Evolutionary conservation across 2,329 filamentous ascomycete genomes (phyloP).

Genomic region (Cladophialophora immunda): DNA sequence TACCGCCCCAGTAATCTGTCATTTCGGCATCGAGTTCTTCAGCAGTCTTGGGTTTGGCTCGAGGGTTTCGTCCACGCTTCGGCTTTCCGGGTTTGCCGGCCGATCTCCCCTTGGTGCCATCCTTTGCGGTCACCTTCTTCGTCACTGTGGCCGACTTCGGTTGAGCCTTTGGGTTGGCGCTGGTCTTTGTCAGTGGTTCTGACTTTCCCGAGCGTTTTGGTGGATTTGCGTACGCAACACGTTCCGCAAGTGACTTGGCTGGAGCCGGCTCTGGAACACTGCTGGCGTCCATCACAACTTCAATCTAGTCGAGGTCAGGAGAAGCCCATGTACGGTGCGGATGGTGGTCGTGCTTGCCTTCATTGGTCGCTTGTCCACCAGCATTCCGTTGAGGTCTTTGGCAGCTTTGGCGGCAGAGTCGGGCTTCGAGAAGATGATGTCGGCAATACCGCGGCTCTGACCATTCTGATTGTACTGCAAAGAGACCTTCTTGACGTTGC

Average conservation of each 20-base stretch:
- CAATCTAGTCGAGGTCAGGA: constrained; percentile 68
- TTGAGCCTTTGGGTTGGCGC: constrained; percentile 67
- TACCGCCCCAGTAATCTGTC: constrained; percentile 85
- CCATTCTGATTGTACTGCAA: constrained; percentile 93
- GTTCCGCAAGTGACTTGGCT: constrained; percentile 81
- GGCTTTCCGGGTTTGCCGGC: constrained; percentile 71
- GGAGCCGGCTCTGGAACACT: constrained; percentile 72
- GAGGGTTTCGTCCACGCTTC: constrained; percentile 81
- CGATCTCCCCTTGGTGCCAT: constrained; percentile 59
- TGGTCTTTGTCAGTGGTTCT: constrained; percentile 40
- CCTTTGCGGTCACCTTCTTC: constrained; percentile 68
- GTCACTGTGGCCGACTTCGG: constrained; percentile 81
- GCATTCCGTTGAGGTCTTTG: constrained; percentile 82
- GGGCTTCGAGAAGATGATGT: constrained; percentile 82
- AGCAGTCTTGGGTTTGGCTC: constrained; percentile 82
- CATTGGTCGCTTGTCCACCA: constrained; percentile 89
- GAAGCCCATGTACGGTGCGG: constrained; percentile 24
- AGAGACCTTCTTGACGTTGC: constrained; percentile 88
- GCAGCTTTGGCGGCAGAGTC: constrained; percentile 87
- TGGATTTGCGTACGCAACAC: constrained; percentile 71
- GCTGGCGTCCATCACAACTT: constrained; percentile 84
- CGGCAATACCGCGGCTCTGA: constrained; percentile 89
- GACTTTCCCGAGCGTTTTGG: constrained; percentile 23
- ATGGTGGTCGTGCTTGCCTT: constrained; percentile 67
- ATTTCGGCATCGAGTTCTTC: constrained; percentile 98